Percentiles rank a stretch among this genome's conserved stretches.
Evolutionary conservation across 192 early-diverging fungal genomes (phyloP).

Genomic region (Linnemannia elongata): DNA sequence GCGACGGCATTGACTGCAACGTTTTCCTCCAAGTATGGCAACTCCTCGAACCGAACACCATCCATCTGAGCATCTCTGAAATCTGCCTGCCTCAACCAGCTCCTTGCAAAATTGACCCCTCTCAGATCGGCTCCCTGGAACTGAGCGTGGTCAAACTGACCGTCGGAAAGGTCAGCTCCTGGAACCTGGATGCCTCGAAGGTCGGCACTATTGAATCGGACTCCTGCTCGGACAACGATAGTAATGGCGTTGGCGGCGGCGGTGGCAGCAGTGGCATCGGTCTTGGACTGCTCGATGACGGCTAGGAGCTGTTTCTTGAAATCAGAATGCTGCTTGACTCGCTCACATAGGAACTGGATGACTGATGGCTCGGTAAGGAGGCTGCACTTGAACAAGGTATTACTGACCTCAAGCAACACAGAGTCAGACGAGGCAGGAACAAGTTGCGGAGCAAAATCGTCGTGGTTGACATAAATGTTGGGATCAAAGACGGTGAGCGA

Average conservation of each 20-base stretch:
- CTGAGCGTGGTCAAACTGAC: not conserved
- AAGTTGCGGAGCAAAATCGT: not conserved
- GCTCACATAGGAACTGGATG: not conserved
- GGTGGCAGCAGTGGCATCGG: not conserved
- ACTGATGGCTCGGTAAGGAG: not conserved
- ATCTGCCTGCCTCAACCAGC: not conserved
- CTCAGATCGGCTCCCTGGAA: not conserved
- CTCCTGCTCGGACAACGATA: not conserved
- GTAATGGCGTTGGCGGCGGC: not conserved
- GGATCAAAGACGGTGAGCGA: not conserved
- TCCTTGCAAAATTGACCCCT: not conserved
- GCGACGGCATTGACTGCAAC: not conserved
- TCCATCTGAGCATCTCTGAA: not conserved
- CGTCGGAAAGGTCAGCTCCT: not conserved
- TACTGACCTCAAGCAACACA: too few species aligned
- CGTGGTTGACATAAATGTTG: not conserved
- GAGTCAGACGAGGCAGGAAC: too few species aligned
- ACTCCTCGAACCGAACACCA: not conserved
- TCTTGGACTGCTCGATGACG: not conserved
- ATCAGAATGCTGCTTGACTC: not conserved
- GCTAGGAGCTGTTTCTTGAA: not conserved
- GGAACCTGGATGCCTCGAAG: not conserved
- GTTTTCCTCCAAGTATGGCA: not conserved
- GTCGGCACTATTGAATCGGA: not conserved
- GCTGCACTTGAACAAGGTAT: not conserved